These are phyloP conservation scores for Delonix regia DNA, from an alignment of 306 rosid genomes.

Conservation along the genomic window DNA sequence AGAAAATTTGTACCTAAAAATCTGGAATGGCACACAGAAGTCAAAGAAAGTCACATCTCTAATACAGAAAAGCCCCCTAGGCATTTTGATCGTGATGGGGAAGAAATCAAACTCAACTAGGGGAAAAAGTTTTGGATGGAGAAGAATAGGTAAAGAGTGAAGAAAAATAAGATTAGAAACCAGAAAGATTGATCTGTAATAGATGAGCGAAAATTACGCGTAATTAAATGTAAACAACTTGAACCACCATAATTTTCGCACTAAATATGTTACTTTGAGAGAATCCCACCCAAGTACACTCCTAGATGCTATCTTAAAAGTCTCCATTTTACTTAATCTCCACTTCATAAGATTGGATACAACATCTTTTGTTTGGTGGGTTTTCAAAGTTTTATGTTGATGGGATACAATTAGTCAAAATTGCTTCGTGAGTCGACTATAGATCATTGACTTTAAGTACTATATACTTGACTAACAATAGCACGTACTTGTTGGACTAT, in stretches of 20 bases:
- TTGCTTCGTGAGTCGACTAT: neutral
- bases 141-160: conserved; percentile 23
- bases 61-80: neutral
- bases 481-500: no score
- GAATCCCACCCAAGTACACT: no score
- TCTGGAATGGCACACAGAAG: conserved; percentile 17
- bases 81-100: conserved; percentile 2
- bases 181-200: neutral
- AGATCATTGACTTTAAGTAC: neutral
- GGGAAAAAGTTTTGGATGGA: conserved; percentile 4
- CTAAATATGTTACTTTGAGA: neutral
- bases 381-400: neutral
- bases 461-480: no score
- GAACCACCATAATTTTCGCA: neutral
- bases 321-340: neutral
- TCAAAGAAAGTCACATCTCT: conserved; percentile 34
- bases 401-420: neutral
- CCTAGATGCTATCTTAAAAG: no score
- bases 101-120: conserved; percentile 19
- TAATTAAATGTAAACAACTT: conserved; percentile 15
- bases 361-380: no score
- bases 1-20: neutral
- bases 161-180: neutral
- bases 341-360: neutral
- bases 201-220: neutral